Evolutionary conservation across 2,329 filamentous ascomycete genomes (phyloP).

Genomic region (Cordyceps javanica): DNA sequence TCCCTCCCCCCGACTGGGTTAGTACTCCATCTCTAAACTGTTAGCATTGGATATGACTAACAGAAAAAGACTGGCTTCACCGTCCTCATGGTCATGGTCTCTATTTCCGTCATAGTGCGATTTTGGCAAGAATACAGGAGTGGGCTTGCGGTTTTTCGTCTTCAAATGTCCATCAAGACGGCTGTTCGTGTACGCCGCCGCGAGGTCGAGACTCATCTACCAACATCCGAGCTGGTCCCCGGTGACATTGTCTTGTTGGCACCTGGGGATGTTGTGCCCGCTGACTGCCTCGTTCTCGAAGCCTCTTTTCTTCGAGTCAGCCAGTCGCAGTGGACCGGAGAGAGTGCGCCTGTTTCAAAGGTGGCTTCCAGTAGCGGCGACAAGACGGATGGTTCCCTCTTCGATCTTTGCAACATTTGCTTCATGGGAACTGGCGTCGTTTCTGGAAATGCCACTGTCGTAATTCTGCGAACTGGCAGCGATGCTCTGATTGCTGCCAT

Average conservation of each 20-base stretch:
- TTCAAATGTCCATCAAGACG: conserved; percentile 21
- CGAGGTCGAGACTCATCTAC: conserved; percentile 8
- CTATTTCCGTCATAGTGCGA: conserved; percentile 21
- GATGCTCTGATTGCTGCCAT: conserved; percentile 23
- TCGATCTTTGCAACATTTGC: conserved; percentile 22
- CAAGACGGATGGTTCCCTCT: conserved; percentile 17
- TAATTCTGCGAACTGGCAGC: conserved; percentile 21
- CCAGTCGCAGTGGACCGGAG: conserved; percentile 26
- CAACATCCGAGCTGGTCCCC: conserved; percentile 19
- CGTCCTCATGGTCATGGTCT: conserved; percentile 22
- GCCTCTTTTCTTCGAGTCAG: conserved; percentile 22
- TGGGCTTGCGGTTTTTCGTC: conserved; percentile 20
- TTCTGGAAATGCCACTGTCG: conserved; percentile 21
- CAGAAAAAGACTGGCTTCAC: conserved; percentile 13
- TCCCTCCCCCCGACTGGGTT: conserved; percentile 17
- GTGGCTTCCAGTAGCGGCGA: conserved; percentile 13
- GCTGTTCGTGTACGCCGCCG: conserved; percentile 18
- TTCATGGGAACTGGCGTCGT: conserved; percentile 25
- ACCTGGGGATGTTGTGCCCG: conserved; percentile 21
- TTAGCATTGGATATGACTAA: not conserved
- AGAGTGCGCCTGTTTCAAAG: conserved; percentile 23
- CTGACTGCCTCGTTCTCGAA: conserved; percentile 24
- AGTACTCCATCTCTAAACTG: not conserved
- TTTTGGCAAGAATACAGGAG: conserved; percentile 25
- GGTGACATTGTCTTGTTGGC: conserved; percentile 20